phyloP scores from a whole-genome alignment of 2,329 filamentous ascomycete species.

The Microcera coccophila region DNA sequence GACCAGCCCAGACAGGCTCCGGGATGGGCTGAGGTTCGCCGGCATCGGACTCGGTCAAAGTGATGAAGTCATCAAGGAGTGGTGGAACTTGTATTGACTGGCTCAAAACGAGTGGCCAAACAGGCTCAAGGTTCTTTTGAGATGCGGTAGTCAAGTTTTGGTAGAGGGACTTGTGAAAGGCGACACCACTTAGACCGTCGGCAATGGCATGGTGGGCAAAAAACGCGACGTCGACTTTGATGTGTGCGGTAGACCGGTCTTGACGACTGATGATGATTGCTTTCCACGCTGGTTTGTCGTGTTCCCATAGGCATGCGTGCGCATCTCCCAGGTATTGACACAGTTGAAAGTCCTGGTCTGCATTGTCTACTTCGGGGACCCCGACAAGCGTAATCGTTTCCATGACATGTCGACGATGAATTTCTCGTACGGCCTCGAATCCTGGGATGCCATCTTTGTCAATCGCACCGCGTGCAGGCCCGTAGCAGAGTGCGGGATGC shows the following conservation, averaged over 20 bases:
- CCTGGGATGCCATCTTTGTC: too few relatives aligned
- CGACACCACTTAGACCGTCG: constrained; percentile 9
- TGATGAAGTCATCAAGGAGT: constrained; percentile 5
- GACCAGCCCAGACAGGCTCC: constrained; percentile 3
- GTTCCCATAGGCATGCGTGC: constrained; percentile 3
- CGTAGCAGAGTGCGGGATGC: too few relatives aligned
- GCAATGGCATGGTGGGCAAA: constrained; percentile 12
- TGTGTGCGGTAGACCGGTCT: fast-evolving
- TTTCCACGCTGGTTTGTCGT: constrained; percentile 11
- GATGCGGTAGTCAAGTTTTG: background rate
- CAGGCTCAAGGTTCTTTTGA: fast-evolving
- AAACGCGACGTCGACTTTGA: constrained; percentile 8
- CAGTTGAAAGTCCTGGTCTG: too few relatives aligned
- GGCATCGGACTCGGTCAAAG: background rate
- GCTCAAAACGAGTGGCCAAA: constrained; percentile 7
- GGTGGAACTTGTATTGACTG: background rate
- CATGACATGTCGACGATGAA: too few relatives aligned
- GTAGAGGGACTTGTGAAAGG: constrained; percentile 9
- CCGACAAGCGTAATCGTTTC: too few relatives aligned
- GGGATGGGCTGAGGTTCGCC: background rate
- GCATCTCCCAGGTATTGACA: background rate
- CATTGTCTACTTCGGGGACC: too few relatives aligned
- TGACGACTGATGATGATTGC: constrained; percentile 1
- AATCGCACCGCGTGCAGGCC: too few relatives aligned
- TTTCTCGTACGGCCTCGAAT: too few relatives aligned